phyloP scores from a whole-genome alignment of 2,329 filamentous ascomycete genomes.

The Sarocladiaceae sp. region DNA sequence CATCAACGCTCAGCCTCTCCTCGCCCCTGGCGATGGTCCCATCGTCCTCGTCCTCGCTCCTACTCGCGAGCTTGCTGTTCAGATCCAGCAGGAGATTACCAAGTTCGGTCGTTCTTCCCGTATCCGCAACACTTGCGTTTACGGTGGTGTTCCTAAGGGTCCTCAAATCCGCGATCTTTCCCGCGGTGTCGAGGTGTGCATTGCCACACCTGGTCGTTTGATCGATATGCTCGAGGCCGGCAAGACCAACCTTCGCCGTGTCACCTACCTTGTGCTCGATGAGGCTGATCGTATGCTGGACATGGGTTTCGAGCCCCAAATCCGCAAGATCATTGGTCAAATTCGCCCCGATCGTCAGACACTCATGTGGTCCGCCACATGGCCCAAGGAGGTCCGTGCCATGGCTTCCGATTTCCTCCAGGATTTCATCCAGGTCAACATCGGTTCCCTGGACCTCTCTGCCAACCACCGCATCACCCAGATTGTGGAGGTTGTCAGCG shows the following conservation, averaged over 20 bases:
- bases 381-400: slow-evolving; percentile 97
- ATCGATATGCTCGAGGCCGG: slow-evolving; percentile 98
- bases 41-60: slow-evolving; percentile 95
- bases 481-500: slow-evolving; percentile 91
- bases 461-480: slow-evolving; percentile 98
- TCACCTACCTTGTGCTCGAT: slow-evolving; percentile 96
- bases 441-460: slow-evolving; percentile 91
- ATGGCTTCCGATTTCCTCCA: slow-evolving; percentile 86
- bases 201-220: slow-evolving; percentile 93
- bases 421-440: slow-evolving; percentile 98
- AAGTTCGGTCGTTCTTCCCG: slow-evolving; percentile 98
- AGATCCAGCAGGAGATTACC: slow-evolving; percentile 97
- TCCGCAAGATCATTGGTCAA: slow-evolving; percentile 96
- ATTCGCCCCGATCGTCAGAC: slow-evolving; percentile 98
- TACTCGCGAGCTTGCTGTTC: slow-evolving; percentile 94
- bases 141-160: slow-evolving; percentile 97
- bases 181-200: slow-evolving; percentile 96
- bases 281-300: slow-evolving; percentile 99
- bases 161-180: slow-evolving; percentile 93
- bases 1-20: slow-evolving; percentile 97
- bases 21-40: slow-evolving; percentile 90
- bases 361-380: slow-evolving; percentile 99
- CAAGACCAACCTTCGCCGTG: slow-evolving; percentile 95
- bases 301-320: slow-evolving; percentile 99
- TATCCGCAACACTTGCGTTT: slow-evolving; percentile 98